Evolutionary conservation across 2,329 filamentous ascomycete species (phyloP).

Genomic region (Cladosporium sp.): DNA sequence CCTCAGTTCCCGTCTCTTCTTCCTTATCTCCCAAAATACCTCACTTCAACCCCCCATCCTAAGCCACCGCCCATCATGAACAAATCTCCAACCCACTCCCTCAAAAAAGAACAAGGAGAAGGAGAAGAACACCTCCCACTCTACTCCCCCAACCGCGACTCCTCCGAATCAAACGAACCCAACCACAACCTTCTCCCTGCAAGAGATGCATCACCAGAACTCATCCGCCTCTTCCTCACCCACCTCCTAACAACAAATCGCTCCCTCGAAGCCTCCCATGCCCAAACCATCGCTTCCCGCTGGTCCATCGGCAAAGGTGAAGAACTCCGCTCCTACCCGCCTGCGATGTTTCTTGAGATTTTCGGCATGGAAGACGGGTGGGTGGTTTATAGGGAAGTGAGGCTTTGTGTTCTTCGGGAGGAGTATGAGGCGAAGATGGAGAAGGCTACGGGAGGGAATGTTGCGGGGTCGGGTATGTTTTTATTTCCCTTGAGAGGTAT

Average conservation of each 20-base stretch:
- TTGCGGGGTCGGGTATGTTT: no score
- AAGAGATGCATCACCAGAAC: slow-evolving; percentile 13
- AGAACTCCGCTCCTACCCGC: slow-evolving; percentile 15
- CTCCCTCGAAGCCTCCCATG: slow-evolving; percentile 1
- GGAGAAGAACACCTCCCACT: no score
- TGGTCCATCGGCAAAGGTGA: slow-evolving; percentile 18
- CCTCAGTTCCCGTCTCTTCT: no score
- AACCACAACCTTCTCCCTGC: not conserved
- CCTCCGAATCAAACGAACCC: not conserved
- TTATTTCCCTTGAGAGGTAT: no score
- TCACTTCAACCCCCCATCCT: no score
- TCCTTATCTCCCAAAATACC: no score
- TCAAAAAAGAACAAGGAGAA: no score
- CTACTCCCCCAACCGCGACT: no score
- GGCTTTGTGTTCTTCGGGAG: slow-evolving; percentile 4
- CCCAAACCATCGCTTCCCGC: slow-evolving; percentile 11
- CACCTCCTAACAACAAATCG: slow-evolving; percentile 1
- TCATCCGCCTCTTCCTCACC: slow-evolving; percentile 16
- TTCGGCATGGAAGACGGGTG: slow-evolving; percentile 18
- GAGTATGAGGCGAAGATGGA: not conserved
- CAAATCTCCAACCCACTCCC: no score
- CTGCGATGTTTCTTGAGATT: slow-evolving; percentile 15
- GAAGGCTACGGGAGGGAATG: no score
- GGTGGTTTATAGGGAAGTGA: slow-evolving; percentile 18
- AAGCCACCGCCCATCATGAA: no score